Evolutionary conservation across 306 rosid species (phyloP), one percentile per base, ranked within the genome.

Genomic region (Elaeagnus macrophylla): DNA sequence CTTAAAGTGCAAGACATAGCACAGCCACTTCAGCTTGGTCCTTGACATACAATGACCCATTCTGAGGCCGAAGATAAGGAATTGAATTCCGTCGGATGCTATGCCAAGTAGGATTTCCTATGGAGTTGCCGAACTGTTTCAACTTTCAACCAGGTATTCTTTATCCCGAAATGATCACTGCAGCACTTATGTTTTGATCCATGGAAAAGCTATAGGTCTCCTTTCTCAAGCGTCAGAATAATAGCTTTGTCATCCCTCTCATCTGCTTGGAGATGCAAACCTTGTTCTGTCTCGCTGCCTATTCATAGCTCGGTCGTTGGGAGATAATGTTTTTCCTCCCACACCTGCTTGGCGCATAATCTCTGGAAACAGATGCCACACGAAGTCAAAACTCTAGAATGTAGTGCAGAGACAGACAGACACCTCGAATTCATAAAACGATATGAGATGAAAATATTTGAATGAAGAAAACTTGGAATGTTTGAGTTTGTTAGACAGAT

Each of bases 271-370:
- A 59, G 99, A 82, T 55, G 99, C 95, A 81, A 93, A 93, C 78
- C 99, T 74, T 53, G 95, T 82, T 59, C 77, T 60, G 52, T 90
- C 97, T 77, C 95, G 80, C 68, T 69, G 96, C 71, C 80, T 64
- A 70, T 76, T 72, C 37, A 73, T 51, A 56, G 81, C 78, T 69
- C 86, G 83, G 67, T 87, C 96, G 70, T 87, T 93, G 38, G 99
- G 99, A 44, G 99, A 93, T 32, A 80, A 87, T 52, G 89, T 80
- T 78, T 87, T 91, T 17, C 87, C 91, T 10, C 89, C 91, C 49
- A 42, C 69, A 36, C 81, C 81, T 39, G 87, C 95, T 65, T 87
- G 99, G 46, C 99, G 96, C 95, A 84, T 88, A 89, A 88, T 82
- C 81, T 93, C 99, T 93, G 94, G 71, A 72, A 59, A 35, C 8